Evolutionary conservation across 2,329 filamentous ascomycete species (phyloP).

Genomic region (Talaromyces funiculosus): DNA sequence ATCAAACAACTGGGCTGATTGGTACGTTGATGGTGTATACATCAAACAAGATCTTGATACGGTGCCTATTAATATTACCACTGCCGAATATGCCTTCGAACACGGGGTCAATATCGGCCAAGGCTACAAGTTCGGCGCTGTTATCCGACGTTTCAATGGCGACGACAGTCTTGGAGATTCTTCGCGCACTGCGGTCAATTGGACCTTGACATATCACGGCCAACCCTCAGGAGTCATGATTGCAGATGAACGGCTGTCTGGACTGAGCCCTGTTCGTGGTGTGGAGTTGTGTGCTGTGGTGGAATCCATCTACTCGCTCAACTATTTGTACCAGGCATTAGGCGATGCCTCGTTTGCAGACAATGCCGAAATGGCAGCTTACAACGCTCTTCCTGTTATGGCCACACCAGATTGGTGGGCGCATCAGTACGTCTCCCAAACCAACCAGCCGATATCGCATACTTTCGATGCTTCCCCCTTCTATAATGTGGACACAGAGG

Average conservation of each 20-base stretch:
- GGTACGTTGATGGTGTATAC: slow-evolving; percentile 34
- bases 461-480: slow-evolving; percentile 42
- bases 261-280: slow-evolving; percentile 40
- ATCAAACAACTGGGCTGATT: slow-evolving; percentile 37
- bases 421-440: slow-evolving; percentile 51
- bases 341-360: slow-evolving; percentile 48
- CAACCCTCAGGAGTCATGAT: slow-evolving; percentile 46
- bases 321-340: slow-evolving; percentile 47
- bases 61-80: slow-evolving; percentile 26
- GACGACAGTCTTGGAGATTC: slow-evolving; percentile 39
- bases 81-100: slow-evolving; percentile 34
- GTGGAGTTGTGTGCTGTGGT: slow-evolving; percentile 50
- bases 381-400: slow-evolving; percentile 51
- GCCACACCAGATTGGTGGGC: slow-evolving; percentile 52
- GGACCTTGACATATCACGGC: slow-evolving; percentile 46
- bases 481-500: slow-evolving; percentile 43
- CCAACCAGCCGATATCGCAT: slow-evolving; percentile 49
- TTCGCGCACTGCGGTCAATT: slow-evolving; percentile 41
- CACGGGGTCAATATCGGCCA: slow-evolving; percentile 47
- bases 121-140: slow-evolving; percentile 44
- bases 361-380: slow-evolving; percentile 47
- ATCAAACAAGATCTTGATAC: slow-evolving; percentile 33
- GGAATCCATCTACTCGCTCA: slow-evolving; percentile 48
- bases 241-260: slow-evolving; percentile 46
- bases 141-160: slow-evolving; percentile 42